Evolutionary conservation across 306 rosid species (phyloP).

Genomic region (Vigna hirtella): DNA sequence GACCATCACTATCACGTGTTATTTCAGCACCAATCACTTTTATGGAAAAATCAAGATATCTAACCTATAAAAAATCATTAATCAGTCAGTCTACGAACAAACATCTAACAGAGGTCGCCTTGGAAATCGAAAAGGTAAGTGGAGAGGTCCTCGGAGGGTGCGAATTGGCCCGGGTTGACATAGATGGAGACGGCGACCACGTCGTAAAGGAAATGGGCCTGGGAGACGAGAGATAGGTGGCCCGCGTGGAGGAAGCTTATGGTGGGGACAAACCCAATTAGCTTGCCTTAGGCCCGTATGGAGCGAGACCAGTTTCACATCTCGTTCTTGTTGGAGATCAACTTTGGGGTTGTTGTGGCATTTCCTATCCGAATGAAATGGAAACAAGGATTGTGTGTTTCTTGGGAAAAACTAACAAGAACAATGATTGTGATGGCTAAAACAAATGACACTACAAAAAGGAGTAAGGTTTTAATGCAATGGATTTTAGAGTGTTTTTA

Average conservation of each 20-base stretch:
- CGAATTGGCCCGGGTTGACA: constrained; percentile 87
- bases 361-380: neutral
- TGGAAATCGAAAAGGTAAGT: constrained; percentile 83
- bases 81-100: constrained; percentile 5
- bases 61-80: constrained; percentile 64
- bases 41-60: constrained; percentile 85
- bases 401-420: too few species aligned
- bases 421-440: too few species aligned
- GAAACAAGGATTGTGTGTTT: too few species aligned
- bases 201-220: constrained; percentile 61
- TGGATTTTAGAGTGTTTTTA: too few species aligned
- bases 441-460: too few species aligned
- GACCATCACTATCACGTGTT: constrained; percentile 75
- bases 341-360: constrained; percentile 55
- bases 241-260: constrained; percentile 91
- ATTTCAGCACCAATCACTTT: constrained; percentile 76
- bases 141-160: constrained; percentile 86
- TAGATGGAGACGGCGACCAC: constrained; percentile 78
- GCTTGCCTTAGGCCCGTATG: constrained; percentile 72
- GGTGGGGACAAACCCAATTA: constrained; percentile 77
- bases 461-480: too few species aligned
- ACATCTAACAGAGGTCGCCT: constrained; percentile 58
- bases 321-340: constrained; percentile 62
- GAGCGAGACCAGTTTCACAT: constrained; percentile 85
- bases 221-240: constrained; percentile 68